These are phyloP conservation scores for Stereum hirsutum DNA, from an alignment of 1,284 basidiomycete species.

Conservation along the genomic window DNA sequence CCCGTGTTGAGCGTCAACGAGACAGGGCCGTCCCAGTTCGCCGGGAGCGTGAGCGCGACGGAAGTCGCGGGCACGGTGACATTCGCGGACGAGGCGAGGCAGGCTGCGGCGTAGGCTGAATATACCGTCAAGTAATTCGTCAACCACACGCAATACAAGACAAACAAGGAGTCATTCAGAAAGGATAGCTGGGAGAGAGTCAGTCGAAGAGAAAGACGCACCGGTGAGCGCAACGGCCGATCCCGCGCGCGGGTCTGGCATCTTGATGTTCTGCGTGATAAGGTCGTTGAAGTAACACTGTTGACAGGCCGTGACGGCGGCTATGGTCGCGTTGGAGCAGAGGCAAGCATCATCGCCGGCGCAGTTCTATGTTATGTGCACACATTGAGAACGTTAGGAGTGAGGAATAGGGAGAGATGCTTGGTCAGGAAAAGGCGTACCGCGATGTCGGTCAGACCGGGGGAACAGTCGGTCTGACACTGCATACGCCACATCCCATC, in stretches of 20 bases:
- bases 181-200: not conserved
- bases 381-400: not conserved
- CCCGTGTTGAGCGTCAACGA: conserved; percentile 31
- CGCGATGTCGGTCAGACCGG: conserved; percentile 25
- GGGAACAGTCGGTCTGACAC: conserved; percentile 35
- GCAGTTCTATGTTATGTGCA: conserved; percentile 16
- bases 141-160: not conserved
- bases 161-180: not conserved
- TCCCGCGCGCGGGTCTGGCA: conserved; percentile 44
- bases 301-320: conserved; percentile 39
- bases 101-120: conserved; percentile 41
- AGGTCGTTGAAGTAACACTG: conserved; percentile 54
- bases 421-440: conserved; percentile 18
- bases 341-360: conserved; percentile 36
- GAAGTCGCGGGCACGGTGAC: conserved; percentile 25
- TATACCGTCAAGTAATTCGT: too few species aligned
- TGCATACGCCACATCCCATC: conserved; percentile 13
- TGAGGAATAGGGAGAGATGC: conserved; percentile 1
- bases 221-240: conserved; percentile 43
- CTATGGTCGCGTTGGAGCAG: conserved; percentile 33
- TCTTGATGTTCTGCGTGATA: conserved; percentile 36
- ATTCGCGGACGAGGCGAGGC: conserved; percentile 23
- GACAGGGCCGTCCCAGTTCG: conserved; percentile 51
- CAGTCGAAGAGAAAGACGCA: conserved; percentile 20
- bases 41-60: conserved; percentile 34